phyloP scores from a whole-genome alignment of 1,139 yeast genomes.

The Geotrichum candidum region DNA sequence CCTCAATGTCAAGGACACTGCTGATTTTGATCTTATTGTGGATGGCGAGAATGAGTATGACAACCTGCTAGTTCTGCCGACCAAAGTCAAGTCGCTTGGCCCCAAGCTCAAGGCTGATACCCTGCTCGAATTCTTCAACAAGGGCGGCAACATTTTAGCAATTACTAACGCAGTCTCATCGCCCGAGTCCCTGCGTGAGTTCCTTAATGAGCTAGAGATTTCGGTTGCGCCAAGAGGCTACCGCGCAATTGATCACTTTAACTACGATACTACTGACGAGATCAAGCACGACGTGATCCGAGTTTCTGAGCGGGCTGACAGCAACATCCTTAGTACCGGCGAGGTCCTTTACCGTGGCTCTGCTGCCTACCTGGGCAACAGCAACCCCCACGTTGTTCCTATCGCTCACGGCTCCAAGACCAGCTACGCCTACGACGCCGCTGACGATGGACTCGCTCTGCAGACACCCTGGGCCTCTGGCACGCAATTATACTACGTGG shows the following conservation, averaged over 20 bases:
- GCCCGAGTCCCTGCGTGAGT: slow-evolving; percentile 62
- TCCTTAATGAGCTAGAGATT: slow-evolving; percentile 76
- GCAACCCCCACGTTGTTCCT: slow-evolving; percentile 59
- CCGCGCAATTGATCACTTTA: slow-evolving; percentile 62
- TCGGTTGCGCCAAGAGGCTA: slow-evolving; percentile 76
- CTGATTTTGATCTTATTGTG: slow-evolving; percentile 36
- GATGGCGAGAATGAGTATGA: slow-evolving; percentile 46
- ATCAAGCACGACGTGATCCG: slow-evolving; percentile 22
- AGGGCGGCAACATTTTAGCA: slow-evolving; percentile 71
- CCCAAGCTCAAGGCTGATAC: slow-evolving; percentile 39
- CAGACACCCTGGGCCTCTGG: slow-evolving; percentile 69
- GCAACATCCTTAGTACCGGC: slow-evolving; percentile 11
- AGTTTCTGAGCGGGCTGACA: slow-evolving; percentile 6
- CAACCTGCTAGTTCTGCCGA: slow-evolving; percentile 52
- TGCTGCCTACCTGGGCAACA: slow-evolving; percentile 53
- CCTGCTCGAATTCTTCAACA: slow-evolving; percentile 50
- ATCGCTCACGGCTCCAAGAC: slow-evolving; percentile 63
- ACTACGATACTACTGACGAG: slow-evolving; percentile 23
- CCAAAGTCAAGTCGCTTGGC: slow-evolving; percentile 38
- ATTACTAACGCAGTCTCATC: slow-evolving; percentile 53
- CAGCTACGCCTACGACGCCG: slow-evolving; percentile 50
- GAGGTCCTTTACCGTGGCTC: slow-evolving; percentile 41
- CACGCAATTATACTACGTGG: slow-evolving; percentile 67
- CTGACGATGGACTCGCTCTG: slow-evolving; percentile 41
- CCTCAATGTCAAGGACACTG: slow-evolving; percentile 28